These are phyloP conservation scores for Arthrinium puccinioides DNA, from an alignment of 2,329 filamentous ascomycete genomes.

Conservation along the genomic window DNA sequence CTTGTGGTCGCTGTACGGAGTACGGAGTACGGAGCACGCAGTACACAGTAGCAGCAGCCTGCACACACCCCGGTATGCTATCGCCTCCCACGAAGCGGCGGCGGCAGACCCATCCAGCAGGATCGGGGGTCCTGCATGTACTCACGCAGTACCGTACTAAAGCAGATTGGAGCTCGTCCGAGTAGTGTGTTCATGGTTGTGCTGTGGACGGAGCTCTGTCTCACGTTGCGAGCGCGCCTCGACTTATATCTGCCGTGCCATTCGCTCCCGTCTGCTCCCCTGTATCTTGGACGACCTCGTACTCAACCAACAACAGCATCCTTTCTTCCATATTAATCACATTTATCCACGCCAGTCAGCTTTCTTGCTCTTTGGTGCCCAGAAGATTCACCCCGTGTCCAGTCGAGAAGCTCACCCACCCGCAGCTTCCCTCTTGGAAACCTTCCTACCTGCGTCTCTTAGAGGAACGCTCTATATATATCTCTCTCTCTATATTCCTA, in stretches of 20 bases:
- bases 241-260: conserved; percentile 25
- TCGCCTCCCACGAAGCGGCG: conserved; percentile 6
- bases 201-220: conserved; percentile 9
- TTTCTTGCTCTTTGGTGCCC: conserved; percentile 22
- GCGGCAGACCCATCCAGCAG: conserved; percentile 8
- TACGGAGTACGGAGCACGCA: no score
- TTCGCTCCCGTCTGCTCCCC: conserved; percentile 24
- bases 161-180: background rate
- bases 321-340: conserved; percentile 33
- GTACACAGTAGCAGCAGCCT: conserved; percentile 2
- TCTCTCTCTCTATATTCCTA: conserved; percentile 10
- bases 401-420: conserved; percentile 13
- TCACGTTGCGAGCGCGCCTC: conserved; percentile 18
- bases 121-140: conserved; percentile 8
- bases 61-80: conserved; percentile 6
- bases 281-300: conserved; percentile 24
- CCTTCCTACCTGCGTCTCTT: conserved; percentile 4
- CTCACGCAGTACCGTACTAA: conserved; percentile 6
- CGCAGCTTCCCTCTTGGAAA: conserved; percentile 9
- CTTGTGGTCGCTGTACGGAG: conserved; percentile 15
- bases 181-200: background rate
- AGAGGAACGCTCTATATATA: background rate
- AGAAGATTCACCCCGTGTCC: conserved; percentile 18
- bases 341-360: conserved; percentile 35
- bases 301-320: conserved; percentile 17